Percentiles rank a stretch among this genome's conserved stretches.
phyloP scores from a whole-genome alignment of 192 early-diverging fungal genomes.

The Pecoramyces ruminantium region DNA sequence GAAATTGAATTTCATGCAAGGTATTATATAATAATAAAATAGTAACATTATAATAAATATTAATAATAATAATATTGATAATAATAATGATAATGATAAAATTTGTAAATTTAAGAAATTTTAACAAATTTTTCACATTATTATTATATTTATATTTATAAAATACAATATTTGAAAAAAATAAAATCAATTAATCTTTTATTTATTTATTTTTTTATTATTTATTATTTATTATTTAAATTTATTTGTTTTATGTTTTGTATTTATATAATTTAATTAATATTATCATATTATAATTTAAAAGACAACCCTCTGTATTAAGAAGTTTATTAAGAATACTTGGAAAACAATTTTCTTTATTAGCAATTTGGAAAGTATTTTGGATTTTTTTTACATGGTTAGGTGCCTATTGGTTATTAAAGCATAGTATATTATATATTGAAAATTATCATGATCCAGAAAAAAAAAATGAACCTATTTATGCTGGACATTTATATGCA shows the following conservation, averaged over 20 bases:
- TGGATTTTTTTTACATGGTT: slow-evolving; percentile 46
- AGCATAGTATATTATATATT: slow-evolving; percentile 1
- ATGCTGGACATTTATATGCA: slow-evolving; percentile 30
- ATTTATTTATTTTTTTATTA: no score
- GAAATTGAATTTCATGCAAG: background rate
- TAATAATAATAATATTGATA: no score
- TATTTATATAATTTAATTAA: background rate
- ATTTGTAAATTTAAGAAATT: no score
- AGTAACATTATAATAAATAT: no score
- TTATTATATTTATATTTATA: no score
- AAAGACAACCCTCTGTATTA: background rate
- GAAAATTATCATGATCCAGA: slow-evolving; percentile 10
- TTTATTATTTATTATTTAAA: background rate
- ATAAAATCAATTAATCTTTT: no score
- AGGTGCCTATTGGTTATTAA: slow-evolving; percentile 32
- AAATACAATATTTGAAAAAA: no score
- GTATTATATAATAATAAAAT: no score
- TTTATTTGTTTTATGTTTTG: background rate
- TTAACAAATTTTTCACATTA: no score
- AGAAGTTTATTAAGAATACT: background rate
- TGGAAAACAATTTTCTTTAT: background rate
- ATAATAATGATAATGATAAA: no score
- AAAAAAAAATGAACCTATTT: slow-evolving; percentile 10
- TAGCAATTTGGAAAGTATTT: slow-evolving; percentile 2
- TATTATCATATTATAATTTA: background rate